Percentiles rank a stretch among this genome's conserved stretches.
These are phyloP conservation scores for Annulohypoxylon moriforme DNA, from an alignment of 495 filamentous ascomycete genomes.

Conservation along the genomic window DNA sequence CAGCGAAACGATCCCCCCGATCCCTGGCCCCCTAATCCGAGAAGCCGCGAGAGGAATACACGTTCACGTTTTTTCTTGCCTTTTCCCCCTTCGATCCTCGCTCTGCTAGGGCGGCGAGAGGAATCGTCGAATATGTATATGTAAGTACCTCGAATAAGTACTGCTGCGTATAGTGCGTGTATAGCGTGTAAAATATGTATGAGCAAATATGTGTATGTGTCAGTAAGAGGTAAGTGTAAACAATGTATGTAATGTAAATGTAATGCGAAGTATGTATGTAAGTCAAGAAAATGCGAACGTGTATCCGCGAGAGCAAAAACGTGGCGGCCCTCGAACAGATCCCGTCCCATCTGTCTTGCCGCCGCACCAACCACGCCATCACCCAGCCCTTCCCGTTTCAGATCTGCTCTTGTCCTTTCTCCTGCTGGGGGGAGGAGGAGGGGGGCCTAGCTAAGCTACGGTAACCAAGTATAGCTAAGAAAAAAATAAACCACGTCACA, in stretches of 20 bases:
- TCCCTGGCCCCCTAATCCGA: background rate
- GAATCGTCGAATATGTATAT: background rate
- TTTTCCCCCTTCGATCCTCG: background rate
- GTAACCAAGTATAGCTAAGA: background rate
- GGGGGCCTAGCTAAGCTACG: background rate
- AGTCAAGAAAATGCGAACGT: background rate
- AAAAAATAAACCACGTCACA: background rate
- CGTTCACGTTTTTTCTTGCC: background rate
- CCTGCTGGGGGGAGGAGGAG: background rate
- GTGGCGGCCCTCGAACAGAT: background rate
- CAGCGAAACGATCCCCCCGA: background rate
- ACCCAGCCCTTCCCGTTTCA: slow-evolving; percentile 3
- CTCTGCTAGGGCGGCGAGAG: background rate
- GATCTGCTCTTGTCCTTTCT: background rate
- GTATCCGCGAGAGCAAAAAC: background rate
- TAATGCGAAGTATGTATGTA: background rate
- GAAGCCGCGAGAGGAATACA: slow-evolving; percentile 1
- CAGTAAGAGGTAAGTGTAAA: background rate
- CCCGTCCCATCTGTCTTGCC: background rate
- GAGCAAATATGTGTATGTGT: background rate
- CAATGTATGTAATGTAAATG: background rate
- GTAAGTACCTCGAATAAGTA: background rate
- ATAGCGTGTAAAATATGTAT: background rate
- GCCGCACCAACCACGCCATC: background rate
- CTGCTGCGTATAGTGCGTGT: no score